Conservation (phyloP, 2,329 filamentous ascomycete genomes). For the Geosmithia flava region DNA sequence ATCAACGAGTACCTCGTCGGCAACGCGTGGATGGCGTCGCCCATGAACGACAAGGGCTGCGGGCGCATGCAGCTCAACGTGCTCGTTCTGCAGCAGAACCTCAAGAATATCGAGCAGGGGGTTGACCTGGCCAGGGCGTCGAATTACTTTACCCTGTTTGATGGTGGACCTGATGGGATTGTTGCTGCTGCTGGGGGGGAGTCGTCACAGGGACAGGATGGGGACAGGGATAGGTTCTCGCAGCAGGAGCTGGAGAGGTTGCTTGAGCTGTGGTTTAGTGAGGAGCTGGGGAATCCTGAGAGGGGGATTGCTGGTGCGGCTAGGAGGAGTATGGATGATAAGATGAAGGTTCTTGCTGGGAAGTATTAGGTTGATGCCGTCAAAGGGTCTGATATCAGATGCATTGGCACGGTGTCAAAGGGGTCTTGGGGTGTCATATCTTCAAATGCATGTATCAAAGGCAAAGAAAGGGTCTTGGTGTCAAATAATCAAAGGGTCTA, state of each 20-base stretch:
- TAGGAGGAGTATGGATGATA: conserved; percentile 57
- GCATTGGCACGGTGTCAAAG: too few relatives aligned
- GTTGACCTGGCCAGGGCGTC: conserved; percentile 52
- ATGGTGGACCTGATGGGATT: conserved; percentile 51
- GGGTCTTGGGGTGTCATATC: too few relatives aligned
- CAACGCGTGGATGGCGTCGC: conserved; percentile 56
- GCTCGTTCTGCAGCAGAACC: conserved; percentile 86
- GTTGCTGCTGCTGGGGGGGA: conserved; percentile 39
- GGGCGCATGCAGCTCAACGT: conserved; percentile 90
- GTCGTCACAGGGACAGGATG: conserved; percentile 29
- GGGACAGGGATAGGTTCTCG: conserved; percentile 33
- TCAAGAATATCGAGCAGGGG: conserved; percentile 77
- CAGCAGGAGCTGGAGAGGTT: conserved; percentile 57
- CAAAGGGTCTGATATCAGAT: too few relatives aligned
- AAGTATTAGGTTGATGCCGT: background rate
- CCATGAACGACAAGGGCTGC: conserved; percentile 76
- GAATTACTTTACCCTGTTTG: conserved; percentile 59
- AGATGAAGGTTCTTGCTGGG: conserved; percentile 43
- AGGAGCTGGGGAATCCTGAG: conserved; percentile 52
- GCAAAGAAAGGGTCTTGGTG: too few relatives aligned
- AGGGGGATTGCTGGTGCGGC: conserved; percentile 55
- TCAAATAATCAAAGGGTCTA: too few relatives aligned
- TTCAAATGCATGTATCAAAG: too few relatives aligned
- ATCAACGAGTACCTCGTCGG: conserved; percentile 70
- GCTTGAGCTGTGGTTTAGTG: conserved; percentile 56